Percentiles rank a stretch among this genome's conserved stretches.
Evolutionary conservation across 2,329 filamentous ascomycete genomes (phyloP).

Genomic region (Penicillium sp.): DNA sequence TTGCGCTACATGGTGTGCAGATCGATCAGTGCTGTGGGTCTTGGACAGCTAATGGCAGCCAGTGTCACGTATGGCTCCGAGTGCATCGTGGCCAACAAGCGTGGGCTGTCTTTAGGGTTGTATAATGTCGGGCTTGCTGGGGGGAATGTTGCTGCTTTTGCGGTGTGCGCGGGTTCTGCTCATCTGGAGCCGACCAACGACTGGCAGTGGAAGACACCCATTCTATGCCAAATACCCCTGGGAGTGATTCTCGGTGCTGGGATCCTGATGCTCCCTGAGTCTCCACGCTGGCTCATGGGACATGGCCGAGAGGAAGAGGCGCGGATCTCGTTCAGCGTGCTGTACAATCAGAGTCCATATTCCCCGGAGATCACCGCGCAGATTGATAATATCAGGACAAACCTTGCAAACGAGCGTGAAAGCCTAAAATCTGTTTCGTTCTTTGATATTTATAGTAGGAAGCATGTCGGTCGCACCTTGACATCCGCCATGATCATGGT

Average conservation of each 20-base stretch:
- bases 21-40: constrained; percentile 20
- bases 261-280: constrained; percentile 23
- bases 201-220: constrained; percentile 27
- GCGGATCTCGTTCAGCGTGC: constrained; percentile 15
- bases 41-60: constrained; percentile 18
- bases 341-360: constrained; percentile 17
- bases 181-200: constrained; percentile 18
- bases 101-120: constrained; percentile 17
- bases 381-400: constrained; percentile 18
- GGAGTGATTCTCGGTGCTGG: constrained; percentile 21
- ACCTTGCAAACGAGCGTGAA: constrained; percentile 20
- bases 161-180: constrained; percentile 23
- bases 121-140: constrained; percentile 23
- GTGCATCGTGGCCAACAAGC: constrained; percentile 20
- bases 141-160: constrained; percentile 22
- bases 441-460: constrained; percentile 20
- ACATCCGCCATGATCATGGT: constrained; percentile 21
- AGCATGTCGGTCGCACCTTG: constrained; percentile 18
- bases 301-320: constrained; percentile 18
- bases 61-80: constrained; percentile 20
- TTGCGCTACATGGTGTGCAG: constrained; percentile 22
- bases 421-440: constrained; percentile 10
- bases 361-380: constrained; percentile 19
- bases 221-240: constrained; percentile 25
- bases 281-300: constrained; percentile 22